These are phyloP conservation scores for Ganoderma lucidum DNA, from an alignment of 1,284 basidiomycete species.

Conservation along the genomic window DNA sequence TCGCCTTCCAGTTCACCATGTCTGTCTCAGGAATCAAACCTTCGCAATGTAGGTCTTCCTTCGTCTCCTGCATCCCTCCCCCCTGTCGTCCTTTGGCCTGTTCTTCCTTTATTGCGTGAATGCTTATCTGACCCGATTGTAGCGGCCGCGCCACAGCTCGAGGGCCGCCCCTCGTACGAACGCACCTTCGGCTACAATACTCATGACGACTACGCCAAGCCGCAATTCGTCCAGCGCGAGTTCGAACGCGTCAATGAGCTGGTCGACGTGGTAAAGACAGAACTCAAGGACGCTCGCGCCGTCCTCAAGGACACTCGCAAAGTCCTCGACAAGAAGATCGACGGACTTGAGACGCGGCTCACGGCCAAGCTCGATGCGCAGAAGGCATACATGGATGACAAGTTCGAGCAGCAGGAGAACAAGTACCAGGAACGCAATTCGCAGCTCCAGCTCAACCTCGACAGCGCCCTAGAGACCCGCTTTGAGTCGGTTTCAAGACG, in stretches of 20 bases:
- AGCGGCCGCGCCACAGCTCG: not conserved
- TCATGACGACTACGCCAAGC: not conserved
- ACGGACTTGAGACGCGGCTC: not conserved
- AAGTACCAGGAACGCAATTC: not conserved
- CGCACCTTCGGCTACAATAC: not conserved
- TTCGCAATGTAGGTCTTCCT: not conserved
- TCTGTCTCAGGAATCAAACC: not conserved
- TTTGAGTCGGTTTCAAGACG: not conserved
- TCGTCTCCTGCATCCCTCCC: not conserved
- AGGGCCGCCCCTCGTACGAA: not conserved
- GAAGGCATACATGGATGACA: not conserved
- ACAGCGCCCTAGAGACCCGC: not conserved
- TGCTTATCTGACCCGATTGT: not conserved
- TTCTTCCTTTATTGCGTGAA: not conserved
- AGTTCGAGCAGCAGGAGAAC: not conserved
- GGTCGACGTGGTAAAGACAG: not conserved
- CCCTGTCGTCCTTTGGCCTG: not conserved
- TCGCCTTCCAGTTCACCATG: constrained; percentile 16
- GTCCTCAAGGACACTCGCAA: not conserved
- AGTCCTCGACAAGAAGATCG: constrained; percentile 4
- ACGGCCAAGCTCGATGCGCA: not conserved
- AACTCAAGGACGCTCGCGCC: not conserved
- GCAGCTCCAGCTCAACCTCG: not conserved
- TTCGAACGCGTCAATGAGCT: not conserved
- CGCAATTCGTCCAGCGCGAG: not conserved